Percentiles rank a stretch among this genome's conserved stretches.
Evolutionary conservation across 73 alveolate species (phyloP).

Genomic region (Diophrys appendiculata): DNA sequence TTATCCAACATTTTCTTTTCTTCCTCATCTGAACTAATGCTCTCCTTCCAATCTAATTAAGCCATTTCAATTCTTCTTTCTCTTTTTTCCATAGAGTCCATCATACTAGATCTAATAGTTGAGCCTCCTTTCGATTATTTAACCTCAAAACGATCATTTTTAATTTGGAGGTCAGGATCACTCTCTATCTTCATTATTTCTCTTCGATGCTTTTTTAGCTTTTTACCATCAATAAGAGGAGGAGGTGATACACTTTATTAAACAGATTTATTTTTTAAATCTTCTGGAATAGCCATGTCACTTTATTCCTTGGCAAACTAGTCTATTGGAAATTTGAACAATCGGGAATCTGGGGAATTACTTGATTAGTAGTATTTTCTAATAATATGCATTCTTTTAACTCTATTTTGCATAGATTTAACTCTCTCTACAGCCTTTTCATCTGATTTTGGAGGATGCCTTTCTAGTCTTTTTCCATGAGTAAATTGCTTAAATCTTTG

Average conservation of each 20-base stretch:
- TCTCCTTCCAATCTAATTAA: background rate
- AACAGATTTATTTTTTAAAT: too few relatives aligned
- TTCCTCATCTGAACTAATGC: background rate
- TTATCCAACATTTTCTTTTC: background rate
- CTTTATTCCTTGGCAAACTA: background rate
- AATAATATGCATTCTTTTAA: background rate
- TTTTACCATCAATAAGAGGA: background rate
- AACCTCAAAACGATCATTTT: background rate
- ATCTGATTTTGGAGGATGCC: background rate
- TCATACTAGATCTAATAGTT: background rate
- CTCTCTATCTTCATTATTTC: background rate
- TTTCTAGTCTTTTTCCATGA: background rate
- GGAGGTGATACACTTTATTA: background rate
- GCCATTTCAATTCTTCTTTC: background rate
- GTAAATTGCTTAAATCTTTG: background rate
- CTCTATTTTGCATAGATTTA: background rate
- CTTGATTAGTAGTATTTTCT: background rate
- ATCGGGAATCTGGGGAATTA: background rate
- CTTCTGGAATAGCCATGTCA: background rate
- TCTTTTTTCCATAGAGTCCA: background rate
- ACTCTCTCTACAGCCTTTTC: background rate
- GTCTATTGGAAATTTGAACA: background rate
- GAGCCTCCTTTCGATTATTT: background rate
- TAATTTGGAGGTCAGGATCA: background rate
- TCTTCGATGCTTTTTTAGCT: background rate